Base-by-base conservation (phyloP, 2,329 filamentous ascomycete species). In the Trichoderma cornu-damae region DNA sequence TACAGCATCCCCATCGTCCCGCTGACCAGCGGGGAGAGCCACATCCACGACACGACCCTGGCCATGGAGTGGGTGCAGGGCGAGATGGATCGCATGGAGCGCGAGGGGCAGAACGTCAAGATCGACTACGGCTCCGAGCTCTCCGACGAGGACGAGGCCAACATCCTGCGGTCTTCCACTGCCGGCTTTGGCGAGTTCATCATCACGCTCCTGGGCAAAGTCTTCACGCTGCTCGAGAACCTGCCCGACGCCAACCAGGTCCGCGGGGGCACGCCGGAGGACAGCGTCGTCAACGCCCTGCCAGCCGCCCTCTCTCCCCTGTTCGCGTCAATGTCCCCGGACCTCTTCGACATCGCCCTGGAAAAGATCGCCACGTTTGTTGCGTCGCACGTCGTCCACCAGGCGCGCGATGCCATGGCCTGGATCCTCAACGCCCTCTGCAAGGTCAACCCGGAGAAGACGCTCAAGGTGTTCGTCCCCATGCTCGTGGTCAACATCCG, bases 381-480 rank as follows among this genome's bases (percentile, higher is more conserved):
- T 24, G 87, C 89, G 1, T 89, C 89, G 61, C 94, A 97, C 74
- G 94, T 99, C 48, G 93, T 99, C 16, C 92, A 99, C 66, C 94
- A 97, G 73, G 93, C 94, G 53, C 81, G 93, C 63, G 94, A 99
- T 77, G 93, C 94, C 6, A 96, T 99, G 88, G 94, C 95, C 1
- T 99, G 96, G 80, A 97, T 97, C 54, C 89, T 93, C 73, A 97
- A 96, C 71, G 89, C 90, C 0, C 79, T 99, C 22, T 96, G 94
- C 79, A 97, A 97, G 73, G 90, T 96, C 64, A 90, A 95, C 65
- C 92, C 95, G 0, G 86, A 93, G 69, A 96, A 96, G 75, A 91
- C 94, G 0, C 78, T 99, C 50, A 94, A 92, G 69, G 84, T 90
- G 12, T 88, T 99, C 56, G 81, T 99, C 30, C 94, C 94, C 1